Evolutionary conservation across 2,329 filamentous ascomycete genomes (phyloP).

Genomic region (Amphichorda felina): DNA sequence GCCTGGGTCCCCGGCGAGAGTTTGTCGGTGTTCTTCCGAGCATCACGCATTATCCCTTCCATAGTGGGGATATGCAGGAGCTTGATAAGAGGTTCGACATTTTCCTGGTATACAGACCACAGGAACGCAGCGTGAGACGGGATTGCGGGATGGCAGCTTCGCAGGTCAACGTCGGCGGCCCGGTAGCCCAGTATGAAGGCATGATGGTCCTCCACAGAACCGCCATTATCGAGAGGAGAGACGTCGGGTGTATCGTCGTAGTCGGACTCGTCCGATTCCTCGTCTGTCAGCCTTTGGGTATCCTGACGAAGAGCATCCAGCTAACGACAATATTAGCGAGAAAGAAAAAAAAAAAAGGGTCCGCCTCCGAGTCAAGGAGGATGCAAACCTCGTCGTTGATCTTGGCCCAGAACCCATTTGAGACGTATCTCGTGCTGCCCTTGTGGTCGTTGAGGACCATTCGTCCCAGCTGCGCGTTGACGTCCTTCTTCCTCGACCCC

Average conservation of each 20-base stretch:
- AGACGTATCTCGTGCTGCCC: constrained; percentile 60
- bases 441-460: constrained; percentile 59
- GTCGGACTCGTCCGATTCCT: constrained; percentile 41
- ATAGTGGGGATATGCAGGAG: constrained; percentile 59
- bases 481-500: constrained; percentile 10
- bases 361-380: neutral
- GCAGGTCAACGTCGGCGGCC: constrained; percentile 56
- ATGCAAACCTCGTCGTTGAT: constrained; percentile 55
- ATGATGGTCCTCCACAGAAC: constrained; percentile 40
- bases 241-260: constrained; percentile 29
- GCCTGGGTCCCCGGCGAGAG: constrained; percentile 47
- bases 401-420: constrained; percentile 65
- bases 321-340: too few species aligned
- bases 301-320: constrained; percentile 33
- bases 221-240: constrained; percentile 9
- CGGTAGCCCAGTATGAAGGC: constrained; percentile 63
- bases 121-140: constrained; percentile 54
- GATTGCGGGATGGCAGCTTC: constrained; percentile 51
- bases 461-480: constrained; percentile 46
- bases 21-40: constrained; percentile 44
- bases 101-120: constrained; percentile 62
- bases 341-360: neutral
- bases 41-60: constrained; percentile 47
- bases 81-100: constrained; percentile 63
- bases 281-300: constrained; percentile 31